phyloP scores from a whole-genome alignment of 306 rosid genomes.

The Begonia loranthoides region DNA sequence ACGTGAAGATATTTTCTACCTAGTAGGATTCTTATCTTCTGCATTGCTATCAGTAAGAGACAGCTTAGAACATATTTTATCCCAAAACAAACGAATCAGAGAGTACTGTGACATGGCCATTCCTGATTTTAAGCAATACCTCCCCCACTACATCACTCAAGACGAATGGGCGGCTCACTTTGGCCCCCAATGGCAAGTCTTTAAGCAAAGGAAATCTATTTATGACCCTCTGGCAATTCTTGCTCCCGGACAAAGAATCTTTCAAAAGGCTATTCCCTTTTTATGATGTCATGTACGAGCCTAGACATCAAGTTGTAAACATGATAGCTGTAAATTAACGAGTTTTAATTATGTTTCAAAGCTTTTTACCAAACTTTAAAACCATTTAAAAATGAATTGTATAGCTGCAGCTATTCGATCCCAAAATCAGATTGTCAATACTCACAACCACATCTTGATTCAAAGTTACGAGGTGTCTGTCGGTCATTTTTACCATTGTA shows the following conservation, averaged over 20 bases:
- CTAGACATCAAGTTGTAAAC: too few relatives aligned
- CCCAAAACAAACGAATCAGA: slow-evolving; percentile 50
- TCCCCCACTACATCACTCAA: slow-evolving; percentile 55
- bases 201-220: slow-evolving; percentile 43
- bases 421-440: too few relatives aligned
- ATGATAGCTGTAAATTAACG: too few relatives aligned
- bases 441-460: too few relatives aligned
- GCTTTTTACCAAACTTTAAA: too few relatives aligned
- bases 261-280: slow-evolving; percentile 41
- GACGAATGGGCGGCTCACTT: slow-evolving; percentile 76
- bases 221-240: slow-evolving; percentile 86
- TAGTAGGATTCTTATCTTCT: slow-evolving; percentile 60
- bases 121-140: slow-evolving; percentile 61
- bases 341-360: too few relatives aligned
- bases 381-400: too few relatives aligned
- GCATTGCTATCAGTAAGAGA: slow-evolving; percentile 56
- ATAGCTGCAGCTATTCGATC: too few relatives aligned
- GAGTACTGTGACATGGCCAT: slow-evolving; percentile 34
- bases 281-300: background rate
- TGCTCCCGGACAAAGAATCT: slow-evolving; percentile 83
- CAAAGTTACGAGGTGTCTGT: too few relatives aligned
- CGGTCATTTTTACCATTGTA: too few relatives aligned
- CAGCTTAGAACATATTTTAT: slow-evolving; percentile 41
- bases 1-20: slow-evolving; percentile 69
- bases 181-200: slow-evolving; percentile 52